These are phyloP conservation scores for Tuber magnatum DNA, from an alignment of 495 filamentous ascomycete genomes.

Conservation along the genomic window DNA sequence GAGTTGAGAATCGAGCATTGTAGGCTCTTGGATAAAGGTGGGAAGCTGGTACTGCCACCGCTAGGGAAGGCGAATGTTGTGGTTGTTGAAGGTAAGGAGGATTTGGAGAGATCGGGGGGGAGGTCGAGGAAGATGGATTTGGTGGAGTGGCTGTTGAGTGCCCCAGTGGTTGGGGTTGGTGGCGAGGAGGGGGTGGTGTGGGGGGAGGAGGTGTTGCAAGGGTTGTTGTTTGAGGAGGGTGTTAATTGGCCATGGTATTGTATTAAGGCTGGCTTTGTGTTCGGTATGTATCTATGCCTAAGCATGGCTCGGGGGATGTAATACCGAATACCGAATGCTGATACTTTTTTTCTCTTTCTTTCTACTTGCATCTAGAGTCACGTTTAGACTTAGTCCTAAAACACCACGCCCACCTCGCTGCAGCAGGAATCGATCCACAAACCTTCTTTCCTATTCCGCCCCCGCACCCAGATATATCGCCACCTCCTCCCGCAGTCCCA, in stretches of 20 bases:
- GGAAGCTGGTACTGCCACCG: constrained; percentile 22
- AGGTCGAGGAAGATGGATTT: constrained; percentile 22
- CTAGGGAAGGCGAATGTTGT: constrained; percentile 28
- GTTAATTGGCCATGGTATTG: constrained; percentile 34
- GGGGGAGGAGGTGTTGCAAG: constrained; percentile 28
- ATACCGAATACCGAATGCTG: neutral
- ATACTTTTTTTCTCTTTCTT: neutral
- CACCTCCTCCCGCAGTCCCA: constrained; percentile 5
- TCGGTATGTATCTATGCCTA: constrained; percentile 18
- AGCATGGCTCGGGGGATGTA: neutral
- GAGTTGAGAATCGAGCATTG: constrained; percentile 28
- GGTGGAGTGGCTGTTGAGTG: constrained; percentile 22
- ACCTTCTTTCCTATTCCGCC: constrained; percentile 27
- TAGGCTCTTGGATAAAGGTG: constrained; percentile 20
- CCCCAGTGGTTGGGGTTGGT: neutral
- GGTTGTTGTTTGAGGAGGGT: constrained; percentile 31
- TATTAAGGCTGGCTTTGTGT: constrained; percentile 16
- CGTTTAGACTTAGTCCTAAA: constrained; percentile 28
- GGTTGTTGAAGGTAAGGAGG: constrained; percentile 16
- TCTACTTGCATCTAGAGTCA: constrained; percentile 15
- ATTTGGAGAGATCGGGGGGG: constrained; percentile 17
- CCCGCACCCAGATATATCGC: constrained; percentile 8
- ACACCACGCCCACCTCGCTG: constrained; percentile 26
- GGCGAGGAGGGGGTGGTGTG: constrained; percentile 16
- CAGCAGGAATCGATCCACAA: constrained; percentile 28